These are phyloP conservation scores for Skeletonema menzelii DNA, from an alignment of 108 stramenopile genomes.

Conservation along the genomic window DNA sequence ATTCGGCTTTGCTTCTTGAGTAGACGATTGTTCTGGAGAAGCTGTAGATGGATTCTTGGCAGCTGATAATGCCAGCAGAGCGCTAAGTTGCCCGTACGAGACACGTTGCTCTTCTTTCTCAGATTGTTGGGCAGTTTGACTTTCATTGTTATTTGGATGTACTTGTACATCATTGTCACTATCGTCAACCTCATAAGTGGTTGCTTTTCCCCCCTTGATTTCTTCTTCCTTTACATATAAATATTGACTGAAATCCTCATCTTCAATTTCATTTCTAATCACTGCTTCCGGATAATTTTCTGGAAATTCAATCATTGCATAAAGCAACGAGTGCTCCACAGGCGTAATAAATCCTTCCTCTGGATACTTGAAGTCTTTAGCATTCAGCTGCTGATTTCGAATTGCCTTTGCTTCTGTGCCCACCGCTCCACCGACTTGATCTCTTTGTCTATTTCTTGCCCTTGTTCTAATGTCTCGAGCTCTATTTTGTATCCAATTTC, in stretches of 20 bases:
- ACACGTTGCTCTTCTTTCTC: constrained; percentile 31
- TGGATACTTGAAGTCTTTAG: constrained; percentile 48
- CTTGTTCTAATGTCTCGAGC: background rate
- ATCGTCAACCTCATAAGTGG: background rate
- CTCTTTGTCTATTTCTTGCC: background rate
- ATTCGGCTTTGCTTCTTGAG: background rate
- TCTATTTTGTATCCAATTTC: constrained; percentile 31
- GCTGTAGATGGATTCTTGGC: constrained; percentile 48
- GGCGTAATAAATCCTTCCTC: constrained; percentile 49
- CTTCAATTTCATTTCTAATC: constrained; percentile 49
- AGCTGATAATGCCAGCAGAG: constrained; percentile 54
- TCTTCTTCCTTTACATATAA: constrained; percentile 36
- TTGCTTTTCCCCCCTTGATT: background rate
- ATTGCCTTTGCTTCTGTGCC: constrained; percentile 46
- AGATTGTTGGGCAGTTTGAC: background rate
- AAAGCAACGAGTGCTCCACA: constrained; percentile 57
- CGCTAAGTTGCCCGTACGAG: constrained; percentile 63
- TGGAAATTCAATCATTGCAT: constrained; percentile 54
- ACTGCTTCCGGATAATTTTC: constrained; percentile 51
- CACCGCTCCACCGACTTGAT: constrained; percentile 8
- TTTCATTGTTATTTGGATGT: background rate
- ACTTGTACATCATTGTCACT: background rate
- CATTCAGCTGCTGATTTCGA: constrained; percentile 19
- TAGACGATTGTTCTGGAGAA: constrained; percentile 11
- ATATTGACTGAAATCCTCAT: constrained; percentile 62